Base-by-base conservation (phyloP, 2,329 filamentous ascomycete genomes). In the Aschersonia sp. region DNA sequence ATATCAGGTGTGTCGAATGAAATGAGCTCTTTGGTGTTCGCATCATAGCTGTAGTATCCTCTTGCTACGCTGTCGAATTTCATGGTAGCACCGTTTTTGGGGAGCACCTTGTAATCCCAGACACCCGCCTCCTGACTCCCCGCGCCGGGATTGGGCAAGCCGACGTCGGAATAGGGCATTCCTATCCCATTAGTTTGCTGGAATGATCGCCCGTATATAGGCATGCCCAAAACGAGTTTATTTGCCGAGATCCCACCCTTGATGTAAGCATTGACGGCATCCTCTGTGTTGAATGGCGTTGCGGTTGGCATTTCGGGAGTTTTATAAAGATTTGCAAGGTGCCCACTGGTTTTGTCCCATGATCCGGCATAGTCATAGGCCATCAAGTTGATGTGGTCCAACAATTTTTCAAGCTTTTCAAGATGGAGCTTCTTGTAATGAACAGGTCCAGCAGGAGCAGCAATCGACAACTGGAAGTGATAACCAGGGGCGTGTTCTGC, bases 71-170 rank as follows among this genome's bases (percentile, higher is more conserved):
- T 50, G 58, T 89, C 83, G 47, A 76, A 73, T 43, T 68, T 53
- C 56, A 83, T 77, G 1, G 65, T 64, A 0, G 81, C 77, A 1
- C 78, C 80, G 0, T 73, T 58, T 31, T 72, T 71, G 0, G 86
- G 87, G 2, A 94, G 72, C 0, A 65, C 82, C 66, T 89, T 92
- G 71, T 85, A 92, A 60, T 94, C 85, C 78, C 82, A 91, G 3
- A 88, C 69, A 0, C 84, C 84, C 20, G 71, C 67, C 64, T 92
- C 85, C 79, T 80, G 91, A 47, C 72, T 80, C 0, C 85, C 85
- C 10, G 66, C 59, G 2, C 2, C 20, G 20, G 20, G 20, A 20
- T 20, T 20, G 20, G 20, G 20, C 20, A 20, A 2, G 20, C 85
- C 85, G 29, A 82, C 65, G 20, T 84, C 84, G 3, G 57, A 72